A percentile compares a stretch with the other conserved stretches of the same genome.
phyloP scores from a whole-genome alignment of 495 filamentous ascomycete genomes.

The Penicillium malachiteum region DNA sequence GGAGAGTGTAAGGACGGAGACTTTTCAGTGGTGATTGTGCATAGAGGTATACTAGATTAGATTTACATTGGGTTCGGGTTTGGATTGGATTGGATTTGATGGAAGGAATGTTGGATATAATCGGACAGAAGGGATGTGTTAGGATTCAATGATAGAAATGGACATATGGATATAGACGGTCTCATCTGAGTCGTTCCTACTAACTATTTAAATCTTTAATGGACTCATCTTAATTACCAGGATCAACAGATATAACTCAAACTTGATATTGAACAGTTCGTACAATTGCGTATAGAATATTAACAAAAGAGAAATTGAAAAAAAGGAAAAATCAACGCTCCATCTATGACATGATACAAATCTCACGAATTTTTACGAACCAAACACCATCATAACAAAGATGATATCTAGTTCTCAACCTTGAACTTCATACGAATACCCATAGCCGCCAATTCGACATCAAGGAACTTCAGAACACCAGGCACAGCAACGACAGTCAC shows the following conservation, averaged over 20 bases:
- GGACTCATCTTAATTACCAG: too few relatives aligned
- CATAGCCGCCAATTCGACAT: slow-evolving; percentile 94
- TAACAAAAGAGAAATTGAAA: slow-evolving; percentile 14
- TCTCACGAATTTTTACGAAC: slow-evolving; percentile 16
- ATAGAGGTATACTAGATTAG: too few relatives aligned
- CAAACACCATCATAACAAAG: slow-evolving; percentile 10
- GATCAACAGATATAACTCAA: too few relatives aligned
- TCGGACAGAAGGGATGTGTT: too few relatives aligned
- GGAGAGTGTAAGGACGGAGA: slow-evolving; percentile 1
- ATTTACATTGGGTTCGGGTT: too few relatives aligned
- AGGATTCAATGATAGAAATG: too few relatives aligned
- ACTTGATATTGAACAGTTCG: slow-evolving; percentile 10
- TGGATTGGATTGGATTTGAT: too few relatives aligned
- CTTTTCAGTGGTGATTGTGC: slow-evolving; percentile 2
- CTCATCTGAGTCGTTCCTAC: too few relatives aligned
- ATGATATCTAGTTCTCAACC: slow-evolving; percentile 50
- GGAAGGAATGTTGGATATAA: too few relatives aligned
- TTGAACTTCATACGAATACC: slow-evolving; percentile 87
- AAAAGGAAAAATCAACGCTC: slow-evolving; percentile 22
- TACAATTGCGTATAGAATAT: slow-evolving; percentile 19
- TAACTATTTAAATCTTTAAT: too few relatives aligned
- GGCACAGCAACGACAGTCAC: slow-evolving; percentile 90
- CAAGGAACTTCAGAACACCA: slow-evolving; percentile 86
- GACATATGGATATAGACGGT: too few relatives aligned
- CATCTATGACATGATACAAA: slow-evolving; percentile 33